These are phyloP conservation scores for Cryphonectria japonica DNA, from an alignment of 2,329 filamentous ascomycete species.

Conservation along the genomic window DNA sequence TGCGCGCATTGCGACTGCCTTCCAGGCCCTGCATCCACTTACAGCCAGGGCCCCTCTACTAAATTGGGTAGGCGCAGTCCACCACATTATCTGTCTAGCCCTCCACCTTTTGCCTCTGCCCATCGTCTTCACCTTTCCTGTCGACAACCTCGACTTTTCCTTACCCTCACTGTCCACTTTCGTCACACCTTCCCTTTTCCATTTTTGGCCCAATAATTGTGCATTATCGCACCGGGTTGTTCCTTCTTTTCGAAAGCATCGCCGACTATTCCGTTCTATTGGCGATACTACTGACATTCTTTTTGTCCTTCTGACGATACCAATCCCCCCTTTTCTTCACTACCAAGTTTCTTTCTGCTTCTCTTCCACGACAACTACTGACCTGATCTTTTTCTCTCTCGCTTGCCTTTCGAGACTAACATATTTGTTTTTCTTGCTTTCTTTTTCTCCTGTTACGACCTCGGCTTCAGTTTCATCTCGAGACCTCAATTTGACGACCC, in stretches of 20 bases:
- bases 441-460: neutral
- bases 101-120: conserved; percentile 23
- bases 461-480: neutral
- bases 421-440: neutral
- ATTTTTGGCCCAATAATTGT: conserved; percentile 21
- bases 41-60: conserved; percentile 11
- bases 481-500: neutral
- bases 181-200: conserved; percentile 25
- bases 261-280: conserved; percentile 14
- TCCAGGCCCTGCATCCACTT: neutral
- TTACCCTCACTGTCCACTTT: conserved; percentile 3
- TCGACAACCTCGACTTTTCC: conserved; percentile 3
- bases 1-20: conserved; percentile 9
- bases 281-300: conserved; percentile 12
- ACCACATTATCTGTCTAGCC: neutral
- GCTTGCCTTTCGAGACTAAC: neutral
- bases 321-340: neutral
- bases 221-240: conserved; percentile 3
- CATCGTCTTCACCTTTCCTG: conserved; percentile 6
- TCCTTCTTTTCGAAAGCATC: conserved; percentile 6
- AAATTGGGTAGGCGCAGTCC: conserved; percentile 23
- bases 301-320: conserved; percentile 15
- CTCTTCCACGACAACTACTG: neutral
- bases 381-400: neutral
- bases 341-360: neutral